Percentiles rank a stretch among this genome's conserved stretches.
These are phyloP conservation scores for Syzygium aqueum DNA, from an alignment of 345 rosid species.

Conservation along the genomic window DNA sequence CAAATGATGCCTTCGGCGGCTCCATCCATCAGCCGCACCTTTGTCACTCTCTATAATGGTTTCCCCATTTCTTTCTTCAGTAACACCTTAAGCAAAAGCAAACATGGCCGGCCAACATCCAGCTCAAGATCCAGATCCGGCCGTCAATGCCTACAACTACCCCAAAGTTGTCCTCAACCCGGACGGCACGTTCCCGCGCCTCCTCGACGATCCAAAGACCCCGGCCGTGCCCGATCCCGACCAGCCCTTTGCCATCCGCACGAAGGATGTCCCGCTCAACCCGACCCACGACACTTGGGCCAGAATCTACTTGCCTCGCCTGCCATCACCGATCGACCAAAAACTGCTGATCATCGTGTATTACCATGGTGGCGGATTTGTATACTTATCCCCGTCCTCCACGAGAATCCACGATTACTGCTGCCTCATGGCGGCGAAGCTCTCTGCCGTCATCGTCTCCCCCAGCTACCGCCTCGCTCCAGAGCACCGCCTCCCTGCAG, in stretches of 20 bases:
- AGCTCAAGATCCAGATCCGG: not conserved
- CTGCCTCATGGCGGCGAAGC: constrained; percentile 8
- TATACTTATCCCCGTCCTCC: not conserved
- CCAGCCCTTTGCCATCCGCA: not conserved
- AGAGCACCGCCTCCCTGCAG: constrained; percentile 12
- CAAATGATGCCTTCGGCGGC: too few species aligned
- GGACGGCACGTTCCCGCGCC: not conserved
- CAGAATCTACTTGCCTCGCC: constrained; percentile 3
- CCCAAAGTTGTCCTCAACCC: not conserved
- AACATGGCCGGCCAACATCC: not conserved
- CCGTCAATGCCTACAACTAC: not conserved
- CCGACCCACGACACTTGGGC: not conserved
- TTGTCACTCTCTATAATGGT: not conserved
- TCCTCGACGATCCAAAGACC: not conserved
- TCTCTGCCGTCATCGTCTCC: constrained; percentile 12
- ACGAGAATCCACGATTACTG: not conserved
- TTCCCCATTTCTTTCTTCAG: not conserved
- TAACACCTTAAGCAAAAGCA: not conserved
- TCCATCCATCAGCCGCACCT: too few species aligned
- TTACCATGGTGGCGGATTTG: constrained; percentile 28
- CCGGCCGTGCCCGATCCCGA: not conserved
- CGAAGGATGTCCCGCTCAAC: not conserved
- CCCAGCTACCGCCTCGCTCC: constrained; percentile 19
- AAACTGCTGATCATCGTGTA: constrained; percentile 24
- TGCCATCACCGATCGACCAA: not conserved